Evolutionary conservation across 257 asterid genomes (phyloP).

Genomic region (Anisodus acutangulus): DNA sequence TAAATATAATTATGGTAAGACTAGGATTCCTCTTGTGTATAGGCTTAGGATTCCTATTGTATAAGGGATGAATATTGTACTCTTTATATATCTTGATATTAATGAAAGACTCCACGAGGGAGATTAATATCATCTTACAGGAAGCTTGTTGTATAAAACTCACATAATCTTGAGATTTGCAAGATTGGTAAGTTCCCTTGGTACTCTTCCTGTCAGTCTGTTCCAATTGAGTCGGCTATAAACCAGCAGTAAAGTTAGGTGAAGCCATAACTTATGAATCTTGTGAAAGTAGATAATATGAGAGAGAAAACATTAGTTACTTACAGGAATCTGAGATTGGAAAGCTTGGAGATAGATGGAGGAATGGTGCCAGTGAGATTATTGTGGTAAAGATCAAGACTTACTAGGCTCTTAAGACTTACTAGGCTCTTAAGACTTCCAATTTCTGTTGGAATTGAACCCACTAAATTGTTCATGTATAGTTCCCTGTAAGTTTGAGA

Average conservation of each 20-base stretch:
- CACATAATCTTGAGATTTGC: slow-evolving; percentile 66
- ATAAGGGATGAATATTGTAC: too few relatives aligned
- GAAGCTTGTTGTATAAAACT: neutral
- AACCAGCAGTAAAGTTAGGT: neutral
- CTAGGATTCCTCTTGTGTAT: too few relatives aligned
- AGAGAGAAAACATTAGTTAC: neutral
- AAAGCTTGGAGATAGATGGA: slow-evolving; percentile 54
- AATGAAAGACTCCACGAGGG: too few relatives aligned
- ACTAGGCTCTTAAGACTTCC: slow-evolving; percentile 54
- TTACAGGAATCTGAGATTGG: slow-evolving; percentile 63
- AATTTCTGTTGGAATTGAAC: slow-evolving; percentile 56
- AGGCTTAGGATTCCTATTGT: too few relatives aligned
- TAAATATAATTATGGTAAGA: too few relatives aligned
- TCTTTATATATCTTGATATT: too few relatives aligned
- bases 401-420: slow-evolving; percentile 49
- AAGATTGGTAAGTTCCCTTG: slow-evolving; percentile 62
- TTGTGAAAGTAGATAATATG: neutral
- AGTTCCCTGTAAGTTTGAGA: slow-evolving; percentile 51
- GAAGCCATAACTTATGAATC: neutral
- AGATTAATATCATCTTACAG: too few relatives aligned
- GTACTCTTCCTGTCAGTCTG: slow-evolving; percentile 61
- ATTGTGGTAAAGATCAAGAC: slow-evolving; percentile 66
- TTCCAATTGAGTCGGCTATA: slow-evolving; percentile 65
- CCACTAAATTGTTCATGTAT: slow-evolving; percentile 65
- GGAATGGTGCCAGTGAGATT: slow-evolving; percentile 62